phyloP scores from a whole-genome alignment of 129 eudicot genomes.

The Smallanthus sonchifolius region DNA sequence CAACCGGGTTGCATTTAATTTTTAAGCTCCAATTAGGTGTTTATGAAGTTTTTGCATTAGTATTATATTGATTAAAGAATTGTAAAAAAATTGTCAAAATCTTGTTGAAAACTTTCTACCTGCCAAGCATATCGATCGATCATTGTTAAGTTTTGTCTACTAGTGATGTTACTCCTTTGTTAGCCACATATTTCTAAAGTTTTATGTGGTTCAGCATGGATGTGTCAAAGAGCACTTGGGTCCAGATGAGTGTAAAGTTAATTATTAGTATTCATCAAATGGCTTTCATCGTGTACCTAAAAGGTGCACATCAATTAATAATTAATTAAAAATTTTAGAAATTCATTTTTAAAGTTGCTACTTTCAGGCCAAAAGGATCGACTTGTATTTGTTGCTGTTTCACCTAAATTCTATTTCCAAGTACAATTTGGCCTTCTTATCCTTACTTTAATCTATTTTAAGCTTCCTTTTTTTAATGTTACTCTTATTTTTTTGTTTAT shows the following conservation, averaged over 20 bases:
- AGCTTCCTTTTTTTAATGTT: neutral
- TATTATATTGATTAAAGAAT: neutral
- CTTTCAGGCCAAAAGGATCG: constrained; percentile 9
- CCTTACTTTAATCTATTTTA: constrained; percentile 17
- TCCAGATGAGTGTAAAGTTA: constrained; percentile 19
- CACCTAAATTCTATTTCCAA: constrained; percentile 28
- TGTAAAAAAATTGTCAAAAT: neutral
- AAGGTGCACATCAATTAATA: constrained; percentile 24
- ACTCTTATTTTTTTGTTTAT: neutral
- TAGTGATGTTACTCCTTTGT: constrained; percentile 10
- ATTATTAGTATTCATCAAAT: constrained; percentile 10
- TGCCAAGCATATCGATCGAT: constrained; percentile 10
- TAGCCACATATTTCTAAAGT: constrained; percentile 21
- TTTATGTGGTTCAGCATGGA: constrained; percentile 35
- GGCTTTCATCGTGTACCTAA: constrained; percentile 40
- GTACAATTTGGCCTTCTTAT: constrained; percentile 24
- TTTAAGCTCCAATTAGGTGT: neutral
- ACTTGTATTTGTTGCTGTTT: constrained; percentile 14
- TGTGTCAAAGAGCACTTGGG: constrained; percentile 58
- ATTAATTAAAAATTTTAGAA: constrained; percentile 9
- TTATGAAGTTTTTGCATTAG: neutral
- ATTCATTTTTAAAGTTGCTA: constrained; percentile 30
- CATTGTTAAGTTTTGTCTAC: constrained; percentile 20
- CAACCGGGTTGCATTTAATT: too few species aligned
- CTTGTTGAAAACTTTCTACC: constrained; percentile 12